Conservation (phyloP, 2,329 filamentous ascomycete genomes). For the Apiospora phragmitis region DNA sequence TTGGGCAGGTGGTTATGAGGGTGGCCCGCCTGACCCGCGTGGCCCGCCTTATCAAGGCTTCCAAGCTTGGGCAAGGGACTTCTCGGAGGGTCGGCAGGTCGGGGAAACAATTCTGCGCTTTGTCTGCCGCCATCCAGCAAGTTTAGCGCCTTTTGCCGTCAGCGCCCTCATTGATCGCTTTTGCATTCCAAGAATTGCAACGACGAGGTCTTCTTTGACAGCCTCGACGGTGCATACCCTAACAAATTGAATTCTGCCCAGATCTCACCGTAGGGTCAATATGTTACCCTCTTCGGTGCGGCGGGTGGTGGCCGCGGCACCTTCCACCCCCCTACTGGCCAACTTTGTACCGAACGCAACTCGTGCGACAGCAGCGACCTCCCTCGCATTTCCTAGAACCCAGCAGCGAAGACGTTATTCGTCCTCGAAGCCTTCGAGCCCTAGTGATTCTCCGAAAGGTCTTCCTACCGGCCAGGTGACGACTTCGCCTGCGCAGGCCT, state of each 20-base stretch:
- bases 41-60: not conserved
- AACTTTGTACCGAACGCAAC: conserved; percentile 42
- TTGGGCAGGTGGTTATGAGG: too few species aligned
- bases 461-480: conserved; percentile 52
- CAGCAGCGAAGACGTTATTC: conserved; percentile 57
- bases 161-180: not conserved
- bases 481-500: conserved; percentile 42
- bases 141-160: not conserved
- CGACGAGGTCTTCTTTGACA: conserved; percentile 3
- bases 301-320: conserved; percentile 50
- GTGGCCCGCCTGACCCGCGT: not conserved
- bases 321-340: conserved; percentile 46
- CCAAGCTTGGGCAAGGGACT: not conserved
- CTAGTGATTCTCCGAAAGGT: conserved; percentile 56
- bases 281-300: conserved; percentile 60
- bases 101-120: conserved; percentile 6
- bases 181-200: conserved; percentile 1
- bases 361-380: conserved; percentile 36
- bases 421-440: conserved; percentile 62
- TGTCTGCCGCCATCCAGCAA: not conserved
- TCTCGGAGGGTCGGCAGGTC: not conserved
- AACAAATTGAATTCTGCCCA: not conserved
- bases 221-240: not conserved
- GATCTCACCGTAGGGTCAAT: not conserved
- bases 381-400: conserved; percentile 35